A percentile compares a stretch with the other conserved stretches of the same genome.
Evolutionary conservation across 768 basidiomycete species (phyloP).

Genomic region (Gautieria morchelliformis): DNA sequence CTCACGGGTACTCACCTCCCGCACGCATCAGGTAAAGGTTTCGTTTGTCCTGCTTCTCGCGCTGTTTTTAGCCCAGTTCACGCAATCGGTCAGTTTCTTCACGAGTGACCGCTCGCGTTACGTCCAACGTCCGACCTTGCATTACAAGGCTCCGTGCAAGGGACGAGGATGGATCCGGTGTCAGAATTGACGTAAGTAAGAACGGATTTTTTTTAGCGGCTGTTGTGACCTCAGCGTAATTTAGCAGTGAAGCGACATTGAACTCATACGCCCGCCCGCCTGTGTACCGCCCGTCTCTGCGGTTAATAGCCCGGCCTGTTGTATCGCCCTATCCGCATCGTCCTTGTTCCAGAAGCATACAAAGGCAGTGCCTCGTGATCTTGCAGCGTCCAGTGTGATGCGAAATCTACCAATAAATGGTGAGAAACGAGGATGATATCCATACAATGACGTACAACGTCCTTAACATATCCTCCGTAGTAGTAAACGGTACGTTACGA

Average conservation of each 20-base stretch:
- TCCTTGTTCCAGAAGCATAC: conserved; percentile 94
- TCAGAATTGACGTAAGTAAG: conserved; percentile 77
- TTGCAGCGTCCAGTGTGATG: conserved; percentile 75
- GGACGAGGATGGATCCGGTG: conserved; percentile 85
- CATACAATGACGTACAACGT: conserved; percentile 46
- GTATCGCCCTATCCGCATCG: conserved; percentile 77
- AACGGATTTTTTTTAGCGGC: conserved; percentile 69
- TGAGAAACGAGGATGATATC: not conserved
- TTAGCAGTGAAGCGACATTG: not conserved
- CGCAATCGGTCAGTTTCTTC: conserved; percentile 83
- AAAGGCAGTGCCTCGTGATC: conserved; percentile 92
- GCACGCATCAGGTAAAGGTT: conserved; percentile 94
- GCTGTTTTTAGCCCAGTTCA: conserved; percentile 74
- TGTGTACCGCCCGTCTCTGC: conserved; percentile 39
- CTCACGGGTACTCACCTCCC: conserved; percentile 56
- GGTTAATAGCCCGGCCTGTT: conserved; percentile 67
- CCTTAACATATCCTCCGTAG: conserved; percentile 87
- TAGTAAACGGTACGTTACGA: conserved; percentile 85
- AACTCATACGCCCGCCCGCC: not conserved
- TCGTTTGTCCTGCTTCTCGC: conserved; percentile 88
- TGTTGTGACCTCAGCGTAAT: not conserved
- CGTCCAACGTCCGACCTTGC: conserved; percentile 88
- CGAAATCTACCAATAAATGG: conserved; percentile 57
- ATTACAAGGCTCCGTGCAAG: conserved; percentile 76
- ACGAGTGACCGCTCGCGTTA: conserved; percentile 81